phyloP scores from a whole-genome alignment of 129 eudicot species.

The Ambrosia trifida region DNA sequence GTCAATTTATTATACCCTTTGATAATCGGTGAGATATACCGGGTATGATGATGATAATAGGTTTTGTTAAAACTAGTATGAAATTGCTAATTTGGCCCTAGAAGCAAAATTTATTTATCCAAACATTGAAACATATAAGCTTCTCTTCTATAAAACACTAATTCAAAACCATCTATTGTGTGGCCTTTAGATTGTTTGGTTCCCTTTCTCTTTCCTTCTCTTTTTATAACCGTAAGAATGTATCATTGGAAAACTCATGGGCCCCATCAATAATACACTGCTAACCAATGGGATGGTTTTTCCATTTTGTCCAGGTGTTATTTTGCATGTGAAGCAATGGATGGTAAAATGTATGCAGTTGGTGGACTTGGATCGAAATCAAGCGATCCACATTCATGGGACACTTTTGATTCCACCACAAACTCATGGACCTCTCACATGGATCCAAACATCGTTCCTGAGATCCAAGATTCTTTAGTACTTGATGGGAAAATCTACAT shows the following conservation, averaged over 20 bases:
- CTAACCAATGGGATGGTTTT: background rate
- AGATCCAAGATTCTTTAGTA: slow-evolving; percentile 74
- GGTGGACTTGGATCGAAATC: slow-evolving; percentile 85
- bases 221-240: too few relatives aligned
- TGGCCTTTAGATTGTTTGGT: background rate
- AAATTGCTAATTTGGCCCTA: background rate
- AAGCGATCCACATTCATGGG: slow-evolving; percentile 79
- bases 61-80: background rate
- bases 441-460: slow-evolving; percentile 71
- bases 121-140: background rate
- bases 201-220: too few relatives aligned
- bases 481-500: slow-evolving; percentile 68
- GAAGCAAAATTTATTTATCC: background rate
- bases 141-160: background rate
- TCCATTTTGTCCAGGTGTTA: slow-evolving; percentile 70
- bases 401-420: slow-evolving; percentile 51
- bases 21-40: background rate
- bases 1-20: background rate
- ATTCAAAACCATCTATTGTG: background rate
- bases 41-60: too few relatives aligned
- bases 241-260: too few relatives aligned
- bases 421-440: slow-evolving; percentile 56
- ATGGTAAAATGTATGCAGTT: slow-evolving; percentile 71
- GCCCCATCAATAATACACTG: too few relatives aligned
- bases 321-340: slow-evolving; percentile 67